Evolutionary conservation across 2,329 filamentous ascomycete species (phyloP), one percentile per base, ranked within the genome.

Genomic region (Diaporthe ampelina): DNA sequence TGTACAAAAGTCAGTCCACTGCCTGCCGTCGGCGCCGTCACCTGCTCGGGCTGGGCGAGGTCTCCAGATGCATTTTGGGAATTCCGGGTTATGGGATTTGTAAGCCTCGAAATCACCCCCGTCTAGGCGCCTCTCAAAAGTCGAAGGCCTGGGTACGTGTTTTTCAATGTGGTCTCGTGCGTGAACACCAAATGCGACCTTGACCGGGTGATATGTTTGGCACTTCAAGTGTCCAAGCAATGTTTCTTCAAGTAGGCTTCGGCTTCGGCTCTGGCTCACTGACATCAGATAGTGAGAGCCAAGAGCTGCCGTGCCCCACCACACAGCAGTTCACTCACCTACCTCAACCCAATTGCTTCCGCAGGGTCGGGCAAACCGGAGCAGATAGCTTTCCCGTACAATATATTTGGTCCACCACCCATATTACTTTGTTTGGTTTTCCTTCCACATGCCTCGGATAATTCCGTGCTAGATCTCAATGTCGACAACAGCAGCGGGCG

Each of bases 401-500:
- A 13, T 26, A 37, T 37, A 52, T 10, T 35, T 35, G 57, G 9
- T 10, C 54, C 67, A 40, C 67, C n/a, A 17, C n/a, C n/a, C n/a
- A 29, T 26, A 13, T 37, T 26, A 58, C 24, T 26, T 26, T 13
- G 29, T 9, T 17, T 52, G 61, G 7, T 26, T 24, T 13, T 19
- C 21, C 61, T 17, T 13, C 26, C 43, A 21, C 24, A 37, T 61
- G 54, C 17, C 52, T 57, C 37, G 26, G 26, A 58, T 19, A 40
- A 2, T 26, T 40, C 32, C 35, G 7, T 35, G 35, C 35, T 54
- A 13, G 26, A 13, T 32, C n/a, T 21, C 32, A 71, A 74, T 71
- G 76, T 37, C 76, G 72, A 52, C 76, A 50, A 61, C 72, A 29
- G 40, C 65, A 45, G 29, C 50, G 17, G 26, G 56, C 26, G 63